Evolutionary conservation across 1,139 yeast genomes (phyloP).

Genomic region (Hansenula lynferdii): DNA sequence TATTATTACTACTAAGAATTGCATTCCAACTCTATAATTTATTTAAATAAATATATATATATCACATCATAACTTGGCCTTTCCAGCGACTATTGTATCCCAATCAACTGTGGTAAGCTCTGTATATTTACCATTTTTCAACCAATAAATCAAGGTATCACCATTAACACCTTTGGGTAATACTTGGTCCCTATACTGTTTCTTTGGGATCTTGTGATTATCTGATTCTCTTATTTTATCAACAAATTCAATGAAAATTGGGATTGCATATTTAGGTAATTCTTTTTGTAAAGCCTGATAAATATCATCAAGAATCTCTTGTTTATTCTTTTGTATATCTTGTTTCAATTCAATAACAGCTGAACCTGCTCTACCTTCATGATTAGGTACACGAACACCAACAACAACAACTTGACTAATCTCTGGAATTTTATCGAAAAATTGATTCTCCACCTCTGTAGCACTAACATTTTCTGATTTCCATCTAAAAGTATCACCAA

Average conservation of each 20-base stretch:
- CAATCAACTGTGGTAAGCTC: conserved; percentile 57
- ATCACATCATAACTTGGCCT: conserved; percentile 17
- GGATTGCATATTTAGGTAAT: conserved; percentile 86
- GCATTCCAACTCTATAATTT: background rate
- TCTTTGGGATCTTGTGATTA: conserved; percentile 85
- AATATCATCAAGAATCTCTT: conserved; percentile 28
- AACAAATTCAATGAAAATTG: conserved; percentile 73
- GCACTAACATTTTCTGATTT: conserved; percentile 95
- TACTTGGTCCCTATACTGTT: conserved; percentile 66
- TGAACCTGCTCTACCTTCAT: conserved; percentile 94
- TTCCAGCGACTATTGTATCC: conserved; percentile 40
- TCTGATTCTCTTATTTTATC: conserved; percentile 62
- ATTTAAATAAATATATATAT: background rate
- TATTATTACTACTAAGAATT: conserved; percentile 6
- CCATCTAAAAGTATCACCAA: conserved; percentile 98
- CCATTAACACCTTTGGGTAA: conserved; percentile 70
- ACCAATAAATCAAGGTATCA: conserved; percentile 64
- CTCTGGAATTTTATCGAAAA: conserved; percentile 21
- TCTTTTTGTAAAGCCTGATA: conserved; percentile 38
- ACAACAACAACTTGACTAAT: conserved; percentile 78
- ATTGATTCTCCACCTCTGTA: conserved; percentile 87
- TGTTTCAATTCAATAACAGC: conserved; percentile 64
- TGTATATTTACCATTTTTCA: conserved; percentile 50
- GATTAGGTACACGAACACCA: conserved; percentile 81
- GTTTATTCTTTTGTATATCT: conserved; percentile 25